Evolutionary conservation across 495 filamentous ascomycete species (phyloP), one percentile per base, ranked within the genome.

Genomic region (Tuber melanosporum): DNA sequence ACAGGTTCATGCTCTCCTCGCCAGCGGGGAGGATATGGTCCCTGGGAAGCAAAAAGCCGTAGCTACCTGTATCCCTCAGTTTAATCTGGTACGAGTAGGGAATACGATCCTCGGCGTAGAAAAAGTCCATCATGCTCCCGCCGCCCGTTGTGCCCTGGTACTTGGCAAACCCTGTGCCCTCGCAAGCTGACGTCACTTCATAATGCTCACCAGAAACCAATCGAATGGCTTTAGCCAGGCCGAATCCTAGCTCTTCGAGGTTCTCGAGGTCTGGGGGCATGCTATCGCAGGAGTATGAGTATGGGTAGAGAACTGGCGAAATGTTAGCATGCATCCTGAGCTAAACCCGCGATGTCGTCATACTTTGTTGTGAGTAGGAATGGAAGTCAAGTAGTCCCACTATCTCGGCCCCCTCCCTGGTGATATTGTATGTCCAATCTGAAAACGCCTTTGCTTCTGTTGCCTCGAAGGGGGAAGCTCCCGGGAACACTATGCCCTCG

Each of bases 41-140:
- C 47, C 89, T 90, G 0, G 95, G 95, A 14, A 99, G 87, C 71
- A 99, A 86, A 81, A 98, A 99, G 0, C 95, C 95, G 83, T 98
- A 98, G 84, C 90, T 95, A 4, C 95, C 95, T 0, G 93, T 97
- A 85, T 99, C 95, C 49, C 95, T 88, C 39, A 99, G 86, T 84
- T 98, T 98, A 84, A 99, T 92, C 86, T 98, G 95, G 82, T 96
- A 99, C 42, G 93, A 90, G 82, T 92, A 95, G 47, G 87, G 89
- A n/a, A 95, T 92, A 69, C 88, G 86, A 45, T 97, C 84, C 80
- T 95, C 91, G 75, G 95, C 93, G 83, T 98, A 98, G 85, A 99
- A 97, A 90, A 93, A 99, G 84, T 98, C 95, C 69, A 99, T 89
- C 12, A 93, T 93, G 57, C 93, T 94, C 20, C 95, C 95, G 20